Percentiles rank a stretch among this genome's conserved stretches.
These are phyloP conservation scores for Nigrospora oryzae DNA, from an alignment of 2,329 filamentous ascomycete species.

Conservation along the genomic window DNA sequence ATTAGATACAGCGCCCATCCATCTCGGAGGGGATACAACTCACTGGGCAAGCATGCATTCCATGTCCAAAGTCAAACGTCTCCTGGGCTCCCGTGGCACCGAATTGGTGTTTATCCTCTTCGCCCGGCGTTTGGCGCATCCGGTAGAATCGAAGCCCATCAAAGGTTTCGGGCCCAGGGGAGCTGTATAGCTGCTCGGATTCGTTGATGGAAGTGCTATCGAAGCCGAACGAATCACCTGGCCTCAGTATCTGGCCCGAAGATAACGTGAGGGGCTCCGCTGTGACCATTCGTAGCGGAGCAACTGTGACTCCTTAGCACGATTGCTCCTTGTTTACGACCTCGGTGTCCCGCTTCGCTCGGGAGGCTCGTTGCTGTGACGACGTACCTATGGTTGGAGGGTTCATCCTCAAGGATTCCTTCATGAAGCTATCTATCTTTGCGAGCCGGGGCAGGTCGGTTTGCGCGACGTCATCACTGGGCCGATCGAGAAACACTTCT, in stretches of 20 bases:
- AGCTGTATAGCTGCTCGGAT: neutral
- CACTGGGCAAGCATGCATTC: neutral
- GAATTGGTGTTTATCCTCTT: neutral
- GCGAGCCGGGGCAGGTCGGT: neutral
- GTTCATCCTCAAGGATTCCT: neutral
- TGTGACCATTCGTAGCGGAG: neutral
- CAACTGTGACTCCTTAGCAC: neutral
- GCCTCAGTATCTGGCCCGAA: neutral
- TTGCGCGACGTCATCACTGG: neutral
- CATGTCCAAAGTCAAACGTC: neutral
- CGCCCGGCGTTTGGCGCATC: neutral
- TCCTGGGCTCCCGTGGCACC: neutral
- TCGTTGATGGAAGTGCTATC: neutral
- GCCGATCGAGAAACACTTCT: neutral
- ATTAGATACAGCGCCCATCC: no score
- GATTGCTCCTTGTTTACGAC: no score
- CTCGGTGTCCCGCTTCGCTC: no score
- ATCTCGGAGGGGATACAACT: neutral
- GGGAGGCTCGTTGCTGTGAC: rapidly evolving
- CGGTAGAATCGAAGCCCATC: neutral
- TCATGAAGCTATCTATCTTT: conserved; percentile 1
- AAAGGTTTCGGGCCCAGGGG: neutral
- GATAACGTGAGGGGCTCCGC: neutral
- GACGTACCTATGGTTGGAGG: neutral
- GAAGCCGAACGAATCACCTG: neutral